A percentile compares a stretch with the other conserved stretches of the same genome.
These are phyloP conservation scores for Periconia sp. DNA, from an alignment of 2,329 filamentous ascomycete genomes.

Conservation along the genomic window DNA sequence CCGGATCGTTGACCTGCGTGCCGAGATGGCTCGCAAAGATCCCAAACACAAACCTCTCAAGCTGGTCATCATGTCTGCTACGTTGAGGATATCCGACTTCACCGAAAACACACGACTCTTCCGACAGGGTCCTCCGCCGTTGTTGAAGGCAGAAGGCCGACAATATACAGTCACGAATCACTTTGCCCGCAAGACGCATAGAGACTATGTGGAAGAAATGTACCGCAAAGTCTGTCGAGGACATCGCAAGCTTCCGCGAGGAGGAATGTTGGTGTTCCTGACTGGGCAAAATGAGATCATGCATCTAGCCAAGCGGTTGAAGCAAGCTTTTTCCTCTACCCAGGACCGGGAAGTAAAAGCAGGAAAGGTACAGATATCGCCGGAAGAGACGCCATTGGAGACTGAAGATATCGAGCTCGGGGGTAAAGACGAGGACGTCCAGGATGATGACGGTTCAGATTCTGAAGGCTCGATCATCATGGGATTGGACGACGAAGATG, in stretches of 20 bases:
- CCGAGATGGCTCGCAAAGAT: slow-evolving; percentile 75
- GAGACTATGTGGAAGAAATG: slow-evolving; percentile 89
- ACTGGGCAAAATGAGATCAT: slow-evolving; percentile 93
- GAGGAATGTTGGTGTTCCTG: slow-evolving; percentile 91
- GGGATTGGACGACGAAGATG: slow-evolving; percentile 62
- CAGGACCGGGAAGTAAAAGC: slow-evolving; percentile 58
- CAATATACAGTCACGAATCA: slow-evolving; percentile 91
- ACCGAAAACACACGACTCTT: slow-evolving; percentile 85
- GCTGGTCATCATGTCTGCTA: slow-evolving; percentile 97
- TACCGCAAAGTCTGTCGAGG: slow-evolving; percentile 87
- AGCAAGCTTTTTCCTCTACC: slow-evolving; percentile 65
- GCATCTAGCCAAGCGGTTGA: slow-evolving; percentile 79
- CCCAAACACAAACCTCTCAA: slow-evolving; percentile 77
- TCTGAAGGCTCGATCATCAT: slow-evolving; percentile 65
- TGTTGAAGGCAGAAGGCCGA: slow-evolving; percentile 88
- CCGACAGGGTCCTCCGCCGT: slow-evolving; percentile 72
- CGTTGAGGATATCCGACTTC: slow-evolving; percentile 87
- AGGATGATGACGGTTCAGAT: slow-evolving; percentile 58
- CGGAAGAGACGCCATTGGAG: slow-evolving; percentile 79
- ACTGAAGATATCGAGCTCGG: slow-evolving; percentile 88
- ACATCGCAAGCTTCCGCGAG: slow-evolving; percentile 86
- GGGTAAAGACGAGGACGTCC: slow-evolving; percentile 45
- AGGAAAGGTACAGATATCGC: slow-evolving; percentile 75
- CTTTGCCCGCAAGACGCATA: slow-evolving; percentile 80
- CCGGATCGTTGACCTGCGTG: slow-evolving; percentile 83